Conservation (phyloP, 345 rosid genomes). For the Nasturtium officinale region DNA sequence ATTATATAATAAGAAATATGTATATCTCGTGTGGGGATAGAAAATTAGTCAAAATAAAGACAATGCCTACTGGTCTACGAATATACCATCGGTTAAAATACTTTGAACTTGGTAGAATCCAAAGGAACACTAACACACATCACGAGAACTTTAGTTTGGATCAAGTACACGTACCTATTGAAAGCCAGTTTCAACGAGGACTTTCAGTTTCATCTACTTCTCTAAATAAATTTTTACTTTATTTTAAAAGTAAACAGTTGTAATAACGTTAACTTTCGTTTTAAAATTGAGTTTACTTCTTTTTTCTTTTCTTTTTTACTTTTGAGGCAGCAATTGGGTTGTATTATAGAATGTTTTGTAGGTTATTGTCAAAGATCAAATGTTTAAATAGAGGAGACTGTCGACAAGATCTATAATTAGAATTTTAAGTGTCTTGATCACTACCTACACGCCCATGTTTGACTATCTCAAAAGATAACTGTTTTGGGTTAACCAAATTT, state of each 20-base stretch:
- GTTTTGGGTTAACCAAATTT: background rate
- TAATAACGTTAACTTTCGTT: background rate
- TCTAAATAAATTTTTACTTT: background rate
- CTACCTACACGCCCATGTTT: background rate
- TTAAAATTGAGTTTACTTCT: background rate
- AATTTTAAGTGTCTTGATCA: background rate
- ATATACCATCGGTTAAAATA: background rate
- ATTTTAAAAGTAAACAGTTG: background rate
- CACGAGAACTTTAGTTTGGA: conserved; percentile 39
- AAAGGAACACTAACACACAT: conserved; percentile 34
- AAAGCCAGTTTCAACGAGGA: conserved; percentile 21
- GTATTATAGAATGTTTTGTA: conserved; percentile 5
- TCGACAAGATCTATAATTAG: no score
- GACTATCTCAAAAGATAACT: background rate
- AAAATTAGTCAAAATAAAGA: conserved; percentile 42
- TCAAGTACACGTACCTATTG: conserved; percentile 33
- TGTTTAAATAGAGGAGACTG: background rate
- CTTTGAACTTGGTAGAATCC: conserved; percentile 21
- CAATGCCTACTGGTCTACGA: conserved; percentile 33
- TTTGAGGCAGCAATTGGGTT: background rate
- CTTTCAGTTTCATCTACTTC: conserved; percentile 4
- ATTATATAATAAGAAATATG: background rate
- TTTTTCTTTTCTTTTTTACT: background rate
- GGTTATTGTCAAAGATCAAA: background rate
- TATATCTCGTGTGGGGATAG: conserved; percentile 22